Conservation (phyloP, 2,329 filamentous ascomycete genomes). For the Phaeosphaeria sp. region DNA sequence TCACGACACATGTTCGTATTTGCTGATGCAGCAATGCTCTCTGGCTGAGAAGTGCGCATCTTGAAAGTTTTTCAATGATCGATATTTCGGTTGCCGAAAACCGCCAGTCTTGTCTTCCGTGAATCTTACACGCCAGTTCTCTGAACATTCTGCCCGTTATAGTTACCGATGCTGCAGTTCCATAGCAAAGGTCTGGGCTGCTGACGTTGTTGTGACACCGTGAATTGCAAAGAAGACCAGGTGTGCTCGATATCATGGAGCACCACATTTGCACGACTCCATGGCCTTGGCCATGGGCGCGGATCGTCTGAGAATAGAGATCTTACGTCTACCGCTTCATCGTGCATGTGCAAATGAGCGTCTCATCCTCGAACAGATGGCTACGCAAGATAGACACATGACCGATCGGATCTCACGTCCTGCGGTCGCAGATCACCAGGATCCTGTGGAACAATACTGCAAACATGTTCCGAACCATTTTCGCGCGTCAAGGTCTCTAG, state of each 20-base stretch:
- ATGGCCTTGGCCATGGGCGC: constrained; percentile 22
- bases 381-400: not conserved
- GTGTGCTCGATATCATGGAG: not conserved
- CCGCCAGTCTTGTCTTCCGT: not conserved
- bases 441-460: not conserved
- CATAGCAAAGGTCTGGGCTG: not conserved
- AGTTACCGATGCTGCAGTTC: not conserved
- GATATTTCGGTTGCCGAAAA: not conserved
- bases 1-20: not conserved
- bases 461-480: not conserved
- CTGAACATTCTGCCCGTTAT: not conserved
- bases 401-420: not conserved
- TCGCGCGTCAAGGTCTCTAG: not conserved
- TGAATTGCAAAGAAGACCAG: not conserved
- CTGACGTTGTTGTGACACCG: not conserved
- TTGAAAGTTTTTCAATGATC: not conserved
- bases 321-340: constrained; percentile 13
- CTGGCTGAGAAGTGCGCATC: not conserved
- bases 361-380: not conserved
- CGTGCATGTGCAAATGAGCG: constrained; percentile 13
- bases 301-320: constrained; percentile 19
- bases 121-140: not conserved
- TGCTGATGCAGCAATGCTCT: not conserved
- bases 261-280: constrained; percentile 12
- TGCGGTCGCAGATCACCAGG: not conserved